These are phyloP conservation scores for Salix koriyanagi DNA, from an alignment of 345 rosid genomes.

Conservation along the genomic window DNA sequence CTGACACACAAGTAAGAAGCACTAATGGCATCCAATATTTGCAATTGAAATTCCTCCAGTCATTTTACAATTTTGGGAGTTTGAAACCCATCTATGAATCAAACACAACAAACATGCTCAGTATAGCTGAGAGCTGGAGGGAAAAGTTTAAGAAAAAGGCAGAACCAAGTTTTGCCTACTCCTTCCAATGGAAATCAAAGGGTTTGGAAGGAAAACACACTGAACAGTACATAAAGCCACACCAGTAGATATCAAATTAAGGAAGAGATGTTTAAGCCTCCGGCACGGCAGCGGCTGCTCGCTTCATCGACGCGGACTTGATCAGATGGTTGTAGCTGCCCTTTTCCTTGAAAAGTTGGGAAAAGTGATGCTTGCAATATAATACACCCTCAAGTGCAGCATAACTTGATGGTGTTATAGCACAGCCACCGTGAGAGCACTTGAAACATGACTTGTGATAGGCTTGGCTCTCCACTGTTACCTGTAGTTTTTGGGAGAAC, in stretches of 20 bases:
- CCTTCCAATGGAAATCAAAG: slow-evolving; percentile 5
- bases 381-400: slow-evolving; percentile 95
- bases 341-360: slow-evolving; percentile 97
- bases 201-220: slow-evolving; percentile 14
- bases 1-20: neutral
- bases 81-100: slow-evolving; percentile 11
- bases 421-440: slow-evolving; percentile 95
- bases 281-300: slow-evolving; percentile 57
- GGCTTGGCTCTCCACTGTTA: slow-evolving; percentile 78
- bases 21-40: slow-evolving; percentile 7
- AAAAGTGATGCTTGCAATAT: slow-evolving; percentile 93
- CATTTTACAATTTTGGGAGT: slow-evolving; percentile 15
- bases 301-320: slow-evolving; percentile 77
- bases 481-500: slow-evolving; percentile 34
- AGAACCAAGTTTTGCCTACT: neutral
- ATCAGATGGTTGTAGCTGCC: slow-evolving; percentile 93
- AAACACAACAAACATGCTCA: slow-evolving; percentile 10
- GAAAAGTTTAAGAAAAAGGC: neutral
- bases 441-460: slow-evolving; percentile 95
- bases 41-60: slow-evolving; percentile 4
- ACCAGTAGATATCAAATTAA: neutral
- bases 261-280: slow-evolving; percentile 45
- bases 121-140: neutral
- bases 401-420: slow-evolving; percentile 84
- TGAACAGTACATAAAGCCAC: slow-evolving; percentile 13